Base-by-base conservation (phyloP, 805 yeast genomes). In the Metschnikowia gelsemii region DNA sequence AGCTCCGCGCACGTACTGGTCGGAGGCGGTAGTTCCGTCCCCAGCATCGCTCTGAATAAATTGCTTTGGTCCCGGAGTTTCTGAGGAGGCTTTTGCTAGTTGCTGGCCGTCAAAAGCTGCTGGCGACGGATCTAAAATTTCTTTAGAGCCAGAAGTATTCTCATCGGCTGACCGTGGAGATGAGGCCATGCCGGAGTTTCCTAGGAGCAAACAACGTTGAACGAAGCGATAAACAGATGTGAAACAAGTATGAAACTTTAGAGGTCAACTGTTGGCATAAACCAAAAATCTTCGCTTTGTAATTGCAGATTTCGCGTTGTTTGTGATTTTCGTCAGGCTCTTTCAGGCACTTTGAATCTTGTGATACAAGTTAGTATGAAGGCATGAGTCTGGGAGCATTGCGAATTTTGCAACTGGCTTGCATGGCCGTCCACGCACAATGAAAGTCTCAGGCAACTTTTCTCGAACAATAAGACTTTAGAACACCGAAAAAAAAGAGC, bases 41-140 rank as follows among this genome's bases (percentile, higher is more conserved):
- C 73, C 73, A 17, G 73, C 73, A 45, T 67, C 65, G 42, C 66
- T 59, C 43, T 68, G 52, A 12, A 43, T 30, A 28, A 50, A 50
- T 26, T 40, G 42, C 17, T 14, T 37, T 6, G 27, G n/a, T 6
- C 5, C 30, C 14, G 23, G n/a, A 4, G 11, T 13, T 22, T 24
- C 2, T 20, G 17, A 12, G 8, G 19, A 7, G 19, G 20, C 8
- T 13, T 12, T n/a, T 14, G 18, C 27, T 8, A n/a, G 4, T 26
- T 26, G 29, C 8, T 5, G n/a, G 29, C 29, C 29, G 14, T 26
- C 29, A n/a, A 4, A 8, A 26, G n/a, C 16, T 26, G 29, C 16
- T 26, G 25, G 7, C 25, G 25, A 22, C 25, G 7, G 25, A 11
- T 22, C 11, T 22, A 8, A 7, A n/a, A 7, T 6, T n/a, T n/a